Base-by-base conservation (phyloP, 805 yeast species). In the Nakazawaea ishiwadae region DNA sequence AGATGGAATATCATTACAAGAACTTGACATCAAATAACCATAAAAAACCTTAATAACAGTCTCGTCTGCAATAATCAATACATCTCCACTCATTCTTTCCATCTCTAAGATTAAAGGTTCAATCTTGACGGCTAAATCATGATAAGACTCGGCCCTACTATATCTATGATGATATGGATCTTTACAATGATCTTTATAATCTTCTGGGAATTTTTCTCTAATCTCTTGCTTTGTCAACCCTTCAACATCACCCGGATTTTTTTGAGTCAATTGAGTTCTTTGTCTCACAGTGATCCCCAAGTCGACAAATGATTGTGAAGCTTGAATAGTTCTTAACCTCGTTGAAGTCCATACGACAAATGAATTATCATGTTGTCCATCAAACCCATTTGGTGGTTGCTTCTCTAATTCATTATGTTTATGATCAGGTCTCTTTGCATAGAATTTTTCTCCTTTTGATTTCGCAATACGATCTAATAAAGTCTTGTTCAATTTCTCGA, bases 271-370 rank as follows among this genome's bases (percentile, higher is more conserved):
- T 58, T 89, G 95, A 23, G 89, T 79, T 45, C 96, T 71, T 57
- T 84, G 89, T 40, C 81, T 69, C 5, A 84, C 81, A 1, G 74
- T 70, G 43, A 86, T 73, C 8, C 86, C 85, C 20, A 65, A 61
- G 10, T 77, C 72, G 29, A 75, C 66, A 59, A 91, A 87, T 43
- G 72, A 77, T 41, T 73, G 70, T 0, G 91, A 88, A 5, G 96
- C 79, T 50, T 90, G 87, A 15, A 80, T 71, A 0, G 97, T 88
- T 55, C 96, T 75, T 49, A 77, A 71, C 47, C 96, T 76, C 4
- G 91, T 87, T 1, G 98, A 95, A 1, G 97, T 89, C 96, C 98
- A 91, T n/a, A 93, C 90, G 3, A 81, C 79, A 52, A 90, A 70
- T 4, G 83, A 75, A 47, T 78, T 75, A 28, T 72, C 78, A 48